Evolutionary conservation across 768 basidiomycete species (phyloP).

Genomic region (Calocybe gangraenosa): DNA sequence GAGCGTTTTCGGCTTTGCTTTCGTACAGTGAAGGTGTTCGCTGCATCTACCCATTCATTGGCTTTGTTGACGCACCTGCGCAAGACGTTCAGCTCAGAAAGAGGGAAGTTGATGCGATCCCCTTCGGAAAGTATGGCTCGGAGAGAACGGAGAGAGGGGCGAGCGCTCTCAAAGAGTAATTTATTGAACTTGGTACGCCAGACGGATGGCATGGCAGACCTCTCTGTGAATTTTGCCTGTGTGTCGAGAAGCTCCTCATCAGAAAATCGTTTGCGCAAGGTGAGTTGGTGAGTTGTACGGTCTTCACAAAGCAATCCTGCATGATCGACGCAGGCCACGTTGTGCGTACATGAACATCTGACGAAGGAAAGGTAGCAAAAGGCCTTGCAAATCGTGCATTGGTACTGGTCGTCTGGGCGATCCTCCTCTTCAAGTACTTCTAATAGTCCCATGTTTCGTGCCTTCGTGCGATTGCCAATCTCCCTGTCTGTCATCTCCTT

Average conservation of each 20-base stretch:
- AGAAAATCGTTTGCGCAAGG: slow-evolving; percentile 75
- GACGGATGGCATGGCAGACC: slow-evolving; percentile 65
- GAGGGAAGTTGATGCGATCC: slow-evolving; percentile 74
- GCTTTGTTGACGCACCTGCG: slow-evolving; percentile 78
- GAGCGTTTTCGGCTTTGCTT: slow-evolving; percentile 81
- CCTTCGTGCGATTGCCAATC: slow-evolving; percentile 56
- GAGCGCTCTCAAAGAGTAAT: slow-evolving; percentile 60
- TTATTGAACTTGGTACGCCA: slow-evolving; percentile 74
- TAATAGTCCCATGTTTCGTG: slow-evolving; percentile 54
- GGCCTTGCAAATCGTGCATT: slow-evolving; percentile 88
- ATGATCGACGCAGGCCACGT: slow-evolving; percentile 87
- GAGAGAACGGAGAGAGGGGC: slow-evolving; percentile 73
- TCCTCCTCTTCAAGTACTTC: slow-evolving; percentile 79
- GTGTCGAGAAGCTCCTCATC: slow-evolving; percentile 74
- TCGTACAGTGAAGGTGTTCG: slow-evolving; percentile 72
- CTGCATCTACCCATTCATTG: slow-evolving; percentile 85
- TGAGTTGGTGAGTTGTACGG: slow-evolving; percentile 40
- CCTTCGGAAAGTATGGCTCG: slow-evolving; percentile 84
- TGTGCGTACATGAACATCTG: slow-evolving; percentile 72
- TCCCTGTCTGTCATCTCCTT: slow-evolving; percentile 90
- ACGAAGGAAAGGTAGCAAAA: slow-evolving; percentile 96
- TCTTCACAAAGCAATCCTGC: slow-evolving; percentile 68
- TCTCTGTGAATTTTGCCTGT: slow-evolving; percentile 59
- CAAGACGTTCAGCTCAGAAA: slow-evolving; percentile 68
- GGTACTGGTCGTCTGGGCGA: slow-evolving; percentile 90